Evolutionary conservation across 2,329 filamentous ascomycete genomes (phyloP).

Genomic region (Nannizziopsis barbatae): DNA sequence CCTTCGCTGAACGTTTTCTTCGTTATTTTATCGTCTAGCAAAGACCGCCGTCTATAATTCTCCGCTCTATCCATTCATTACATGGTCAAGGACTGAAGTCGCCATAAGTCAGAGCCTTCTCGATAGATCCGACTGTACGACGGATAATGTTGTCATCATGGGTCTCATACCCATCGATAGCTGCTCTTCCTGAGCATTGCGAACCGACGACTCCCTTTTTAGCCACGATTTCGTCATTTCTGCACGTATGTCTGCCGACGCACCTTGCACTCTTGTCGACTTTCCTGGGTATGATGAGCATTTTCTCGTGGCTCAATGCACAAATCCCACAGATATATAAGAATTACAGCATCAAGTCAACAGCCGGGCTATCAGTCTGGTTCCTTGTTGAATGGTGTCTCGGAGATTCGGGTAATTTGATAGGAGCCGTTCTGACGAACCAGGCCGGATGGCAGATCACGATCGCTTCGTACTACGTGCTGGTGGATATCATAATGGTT

Average conservation of each 20-base stretch:
- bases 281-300: conserved; percentile 49
- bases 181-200: conserved; percentile 47
- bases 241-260: conserved; percentile 54
- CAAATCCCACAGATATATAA: conserved; percentile 60
- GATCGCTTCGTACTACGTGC: conserved; percentile 54
- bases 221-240: conserved; percentile 44
- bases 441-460: conserved; percentile 58
- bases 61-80: not conserved
- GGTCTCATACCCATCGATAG: conserved; percentile 20
- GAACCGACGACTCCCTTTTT: conserved; percentile 50
- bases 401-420: conserved; percentile 52
- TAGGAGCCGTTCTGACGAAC: conserved; percentile 52
- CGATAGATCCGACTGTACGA: too few species aligned
- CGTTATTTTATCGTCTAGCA: not conserved
- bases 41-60: not conserved
- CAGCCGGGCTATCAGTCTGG: conserved; percentile 53
- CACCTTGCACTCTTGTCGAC: conserved; percentile 52
- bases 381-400: conserved; percentile 57
- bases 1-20: not conserved
- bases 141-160: conserved; percentile 24
- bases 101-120: not conserved
- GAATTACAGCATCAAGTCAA: conserved; percentile 53
- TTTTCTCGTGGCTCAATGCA: conserved; percentile 57
- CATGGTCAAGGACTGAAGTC: not conserved
- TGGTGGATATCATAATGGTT: conserved; percentile 52